Evolutionary conservation across 768 basidiomycete genomes (phyloP).

Genomic region (Paxillus involutus): DNA sequence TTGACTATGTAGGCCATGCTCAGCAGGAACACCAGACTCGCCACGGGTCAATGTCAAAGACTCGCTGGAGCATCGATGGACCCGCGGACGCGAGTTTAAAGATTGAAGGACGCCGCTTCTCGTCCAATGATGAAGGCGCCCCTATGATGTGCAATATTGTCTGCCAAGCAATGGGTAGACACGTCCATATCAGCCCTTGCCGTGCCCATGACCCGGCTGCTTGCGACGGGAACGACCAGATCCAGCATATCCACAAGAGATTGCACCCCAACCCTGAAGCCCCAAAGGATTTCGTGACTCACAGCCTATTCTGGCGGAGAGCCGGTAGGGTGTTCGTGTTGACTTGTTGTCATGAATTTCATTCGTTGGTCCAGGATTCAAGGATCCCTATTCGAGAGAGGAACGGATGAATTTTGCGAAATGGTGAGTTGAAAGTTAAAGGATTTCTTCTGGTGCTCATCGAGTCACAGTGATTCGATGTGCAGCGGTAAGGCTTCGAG

Average conservation of each 20-base stretch:
- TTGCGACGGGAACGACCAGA: conserved; percentile 37
- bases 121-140: conserved; percentile 47
- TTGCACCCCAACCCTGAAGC: conserved; percentile 43
- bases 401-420: conserved; percentile 47
- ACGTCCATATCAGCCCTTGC: conserved; percentile 53
- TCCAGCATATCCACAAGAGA: conserved; percentile 39
- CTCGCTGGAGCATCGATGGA: conserved; percentile 50
- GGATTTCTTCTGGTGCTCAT: not conserved
- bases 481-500: conserved; percentile 35
- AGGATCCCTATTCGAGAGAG: conserved; percentile 54
- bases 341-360: too few species aligned
- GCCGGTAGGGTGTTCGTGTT: conserved; percentile 36
- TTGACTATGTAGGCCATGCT: conserved; percentile 47
- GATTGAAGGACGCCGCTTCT: conserved; percentile 49
- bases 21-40: conserved; percentile 56
- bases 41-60: conserved; percentile 56
- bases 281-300: conserved; percentile 52
- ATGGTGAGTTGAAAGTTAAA: conserved; percentile 34
- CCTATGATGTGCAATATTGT: conserved; percentile 56
- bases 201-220: conserved; percentile 29
- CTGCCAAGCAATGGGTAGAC: conserved; percentile 49
- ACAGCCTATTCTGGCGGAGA: conserved; percentile 50
- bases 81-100: conserved; percentile 45
- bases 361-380: conserved; percentile 40
- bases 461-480: conserved; percentile 39